A percentile compares a stretch with the other conserved stretches of the same genome.
phyloP scores from a whole-genome alignment of 1,284 basidiomycete species.

The Erythrobasidium hasegawianum region DNA sequence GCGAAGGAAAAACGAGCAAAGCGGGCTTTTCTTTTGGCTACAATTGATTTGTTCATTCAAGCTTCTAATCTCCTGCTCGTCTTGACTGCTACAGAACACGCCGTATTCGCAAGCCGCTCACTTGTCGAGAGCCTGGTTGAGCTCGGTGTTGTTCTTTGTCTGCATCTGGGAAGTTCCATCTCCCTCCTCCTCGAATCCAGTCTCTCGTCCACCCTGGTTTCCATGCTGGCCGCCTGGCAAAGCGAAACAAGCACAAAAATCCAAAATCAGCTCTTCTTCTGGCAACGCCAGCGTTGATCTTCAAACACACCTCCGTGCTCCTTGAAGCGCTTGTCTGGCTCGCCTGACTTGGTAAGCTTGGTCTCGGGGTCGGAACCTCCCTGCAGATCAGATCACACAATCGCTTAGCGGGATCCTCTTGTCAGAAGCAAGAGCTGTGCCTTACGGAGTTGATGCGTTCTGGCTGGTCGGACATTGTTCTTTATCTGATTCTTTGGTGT shows the following conservation, averaged over 20 bases:
- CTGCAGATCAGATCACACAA: conserved; percentile 23
- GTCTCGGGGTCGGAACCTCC: conserved; percentile 44
- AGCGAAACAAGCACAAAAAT: too few relatives aligned
- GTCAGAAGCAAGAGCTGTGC: neutral
- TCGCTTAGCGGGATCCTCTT: neutral
- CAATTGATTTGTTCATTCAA: too few relatives aligned
- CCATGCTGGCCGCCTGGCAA: conserved; percentile 30
- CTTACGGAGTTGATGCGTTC: conserved; percentile 33
- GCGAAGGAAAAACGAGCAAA: too few relatives aligned
- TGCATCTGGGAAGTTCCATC: conserved; percentile 46
- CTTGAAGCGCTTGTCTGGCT: conserved; percentile 49
- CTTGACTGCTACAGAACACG: neutral
- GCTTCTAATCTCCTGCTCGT: too few relatives aligned
- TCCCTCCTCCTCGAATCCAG: conserved; percentile 46
- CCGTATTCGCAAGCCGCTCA: too few relatives aligned
- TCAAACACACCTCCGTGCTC: conserved; percentile 48
- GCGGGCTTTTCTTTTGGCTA: too few relatives aligned
- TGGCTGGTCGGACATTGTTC: conserved; percentile 31
- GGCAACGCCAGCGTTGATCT: neutral
- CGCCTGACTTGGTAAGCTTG: conserved; percentile 44
- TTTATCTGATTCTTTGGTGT: conserved; percentile 5
- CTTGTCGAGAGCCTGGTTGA: neutral
- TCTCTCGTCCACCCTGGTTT: conserved; percentile 45
- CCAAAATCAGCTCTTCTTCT: neutral
- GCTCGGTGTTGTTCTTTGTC: conserved; percentile 41